These are phyloP conservation scores for Phytophthora brassicae DNA, from an alignment of 352 stramenopile genomes.

Conservation along the genomic window DNA sequence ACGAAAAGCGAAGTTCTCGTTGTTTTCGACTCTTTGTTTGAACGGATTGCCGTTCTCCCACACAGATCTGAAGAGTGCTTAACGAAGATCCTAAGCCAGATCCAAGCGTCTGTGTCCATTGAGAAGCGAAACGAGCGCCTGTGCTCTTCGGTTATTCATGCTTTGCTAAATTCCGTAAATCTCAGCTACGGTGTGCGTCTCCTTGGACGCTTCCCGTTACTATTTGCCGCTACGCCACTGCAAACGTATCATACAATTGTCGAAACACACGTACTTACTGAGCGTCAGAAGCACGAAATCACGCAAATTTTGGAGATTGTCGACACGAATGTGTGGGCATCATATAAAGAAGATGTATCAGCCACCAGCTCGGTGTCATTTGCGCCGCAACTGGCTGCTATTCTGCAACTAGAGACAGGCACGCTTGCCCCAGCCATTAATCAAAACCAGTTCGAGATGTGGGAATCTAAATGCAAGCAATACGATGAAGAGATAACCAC, in stretches of 20 bases:
- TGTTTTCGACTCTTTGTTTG: conserved; percentile 46
- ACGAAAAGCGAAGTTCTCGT: conserved; percentile 43
- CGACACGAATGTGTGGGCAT: conserved; percentile 80
- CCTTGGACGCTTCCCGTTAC: conserved; percentile 56
- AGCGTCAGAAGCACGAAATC: conserved; percentile 67
- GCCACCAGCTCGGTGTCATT: conserved; percentile 56
- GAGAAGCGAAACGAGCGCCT: conserved; percentile 51
- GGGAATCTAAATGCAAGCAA: conserved; percentile 56
- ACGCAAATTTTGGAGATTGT: conserved; percentile 77
- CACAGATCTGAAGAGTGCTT: conserved; percentile 36
- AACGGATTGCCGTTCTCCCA: conserved; percentile 34
- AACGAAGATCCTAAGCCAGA: conserved; percentile 50
- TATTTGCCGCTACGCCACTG: conserved; percentile 67
- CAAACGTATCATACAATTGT: conserved; percentile 82
- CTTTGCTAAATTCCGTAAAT: conserved; percentile 63
- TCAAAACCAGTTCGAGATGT: conserved; percentile 49
- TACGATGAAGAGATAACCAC: conserved; percentile 40
- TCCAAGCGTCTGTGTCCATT: conserved; percentile 42
- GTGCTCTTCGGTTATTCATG: conserved; percentile 65
- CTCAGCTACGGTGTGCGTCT: conserved; percentile 58
- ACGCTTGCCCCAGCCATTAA: conserved; percentile 43
- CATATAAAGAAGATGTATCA: conserved; percentile 66
- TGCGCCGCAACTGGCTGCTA: conserved; percentile 65
- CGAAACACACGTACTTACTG: conserved; percentile 64
- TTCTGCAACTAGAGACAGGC: conserved; percentile 67